Conservation (phyloP, 2,329 filamentous ascomycete species). For the Amesomyces nigricolor region DNA sequence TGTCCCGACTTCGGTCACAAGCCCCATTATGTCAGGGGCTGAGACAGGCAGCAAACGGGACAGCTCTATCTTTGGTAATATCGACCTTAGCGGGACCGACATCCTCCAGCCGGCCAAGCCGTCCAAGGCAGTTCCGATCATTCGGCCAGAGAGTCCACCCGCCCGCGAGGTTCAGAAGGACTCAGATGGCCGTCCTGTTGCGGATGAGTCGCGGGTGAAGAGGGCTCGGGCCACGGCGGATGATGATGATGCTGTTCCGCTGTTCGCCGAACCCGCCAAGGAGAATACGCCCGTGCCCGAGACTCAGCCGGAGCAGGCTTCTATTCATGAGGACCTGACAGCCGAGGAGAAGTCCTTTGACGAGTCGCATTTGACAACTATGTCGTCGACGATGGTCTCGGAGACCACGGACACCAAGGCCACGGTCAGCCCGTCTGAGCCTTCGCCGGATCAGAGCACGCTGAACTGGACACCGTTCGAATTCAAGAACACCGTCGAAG, state of each 20-base stretch:
- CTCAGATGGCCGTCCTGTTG: constrained; percentile 53
- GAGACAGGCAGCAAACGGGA: constrained; percentile 38
- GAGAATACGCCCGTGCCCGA: constrained; percentile 31
- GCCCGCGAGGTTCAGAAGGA: constrained; percentile 38
- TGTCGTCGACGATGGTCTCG: constrained; percentile 49
- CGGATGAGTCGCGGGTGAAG: constrained; percentile 68
- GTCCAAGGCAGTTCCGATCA: constrained; percentile 79
- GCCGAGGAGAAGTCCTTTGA: constrained; percentile 31
- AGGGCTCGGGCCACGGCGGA: constrained; percentile 60
- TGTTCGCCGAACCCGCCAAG: constrained; percentile 59
- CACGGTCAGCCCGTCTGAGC: constrained; percentile 48
- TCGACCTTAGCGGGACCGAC: constrained; percentile 57
- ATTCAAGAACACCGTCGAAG: constrained; percentile 46
- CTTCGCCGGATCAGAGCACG: constrained; percentile 45
- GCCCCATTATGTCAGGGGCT: constrained; percentile 39
- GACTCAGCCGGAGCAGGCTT: constrained; percentile 9
- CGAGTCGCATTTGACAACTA: constrained; percentile 45
- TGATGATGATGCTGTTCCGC: constrained; percentile 66
- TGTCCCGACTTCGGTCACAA: constrained; percentile 44
- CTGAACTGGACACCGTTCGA: constrained; percentile 57
- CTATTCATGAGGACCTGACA: constrained; percentile 31
- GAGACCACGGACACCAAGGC: constrained; percentile 51
- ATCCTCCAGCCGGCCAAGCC: constrained; percentile 61
- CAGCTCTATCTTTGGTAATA: constrained; percentile 62
- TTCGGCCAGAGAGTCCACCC: constrained; percentile 53